Evolutionary conservation across 768 basidiomycete species (phyloP).

Genomic region (Lactarius pseudohatsudake): DNA sequence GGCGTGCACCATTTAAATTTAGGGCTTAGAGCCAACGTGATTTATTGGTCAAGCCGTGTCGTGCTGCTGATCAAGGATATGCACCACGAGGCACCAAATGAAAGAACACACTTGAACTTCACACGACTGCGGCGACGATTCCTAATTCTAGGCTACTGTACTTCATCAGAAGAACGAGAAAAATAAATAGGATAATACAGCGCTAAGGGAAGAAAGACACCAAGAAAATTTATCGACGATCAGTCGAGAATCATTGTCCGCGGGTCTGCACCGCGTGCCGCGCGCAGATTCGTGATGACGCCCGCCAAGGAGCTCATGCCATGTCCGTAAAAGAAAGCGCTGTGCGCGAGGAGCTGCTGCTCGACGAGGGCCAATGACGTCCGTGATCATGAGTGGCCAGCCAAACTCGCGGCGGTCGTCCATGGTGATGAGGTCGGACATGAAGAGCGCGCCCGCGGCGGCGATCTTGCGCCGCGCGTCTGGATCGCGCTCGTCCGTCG

Average conservation of each 20-base stretch:
- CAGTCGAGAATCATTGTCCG: constrained; percentile 39
- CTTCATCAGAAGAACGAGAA: too few species aligned
- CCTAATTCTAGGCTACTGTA: too few species aligned
- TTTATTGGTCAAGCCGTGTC: not conserved
- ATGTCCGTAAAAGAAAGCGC: constrained; percentile 42
- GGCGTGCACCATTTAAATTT: not conserved
- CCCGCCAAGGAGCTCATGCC: constrained; percentile 42
- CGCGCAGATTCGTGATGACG: constrained; percentile 41
- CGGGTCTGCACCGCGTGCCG: constrained; percentile 41
- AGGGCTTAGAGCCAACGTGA: not conserved
- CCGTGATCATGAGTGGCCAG: constrained; percentile 46
- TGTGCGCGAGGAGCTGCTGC: constrained; percentile 39
- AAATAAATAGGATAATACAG: too few species aligned
- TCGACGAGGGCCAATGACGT: constrained; percentile 45
- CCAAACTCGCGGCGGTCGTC: constrained; percentile 42
- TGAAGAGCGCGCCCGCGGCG: constrained; percentile 41
- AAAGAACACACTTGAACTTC: not conserved
- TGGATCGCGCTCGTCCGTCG: constrained; percentile 45
- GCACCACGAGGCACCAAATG: not conserved
- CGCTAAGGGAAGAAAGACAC: not conserved
- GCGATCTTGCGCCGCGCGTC: constrained; percentile 36
- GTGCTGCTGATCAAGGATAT: not conserved
- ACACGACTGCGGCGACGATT: not conserved
- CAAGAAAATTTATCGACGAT: constrained; percentile 7
- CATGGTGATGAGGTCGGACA: constrained; percentile 44